Evolutionary conservation across 345 rosid genomes (phyloP), one percentile per base, ranked within the genome.

Genomic region (Adansonia digitata): DNA sequence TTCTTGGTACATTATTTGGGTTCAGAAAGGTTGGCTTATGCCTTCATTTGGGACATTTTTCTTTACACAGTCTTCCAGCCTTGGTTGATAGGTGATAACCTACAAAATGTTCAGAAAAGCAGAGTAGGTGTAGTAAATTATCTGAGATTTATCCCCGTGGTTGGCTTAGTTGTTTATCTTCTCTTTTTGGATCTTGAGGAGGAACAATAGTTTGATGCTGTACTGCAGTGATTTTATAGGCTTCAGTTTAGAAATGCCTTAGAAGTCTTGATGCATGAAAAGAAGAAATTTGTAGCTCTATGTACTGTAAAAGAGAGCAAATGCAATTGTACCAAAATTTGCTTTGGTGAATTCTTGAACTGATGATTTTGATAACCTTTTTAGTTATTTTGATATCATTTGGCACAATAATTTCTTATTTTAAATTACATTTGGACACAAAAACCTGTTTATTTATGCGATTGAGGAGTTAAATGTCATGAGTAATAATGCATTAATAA

Each of bases 61-160:
- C 81, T 95, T 6, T 93, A 95, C 88, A 85, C 81, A 52, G 67
- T 91, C 65, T 95, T 95, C 82, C 99, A 95, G 90, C 97, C 93
- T n/a, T 93, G 96, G 99, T 74, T 95, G 83, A 91, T 91, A 2
- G 96, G 93, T 69, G 97, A 88, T 53, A 93, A 95, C 85, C 81
- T 93, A 61, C 84, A 63, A 75, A 95, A 89, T 65, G 83, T 90
- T 71, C 80, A 85, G 84, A 78, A 83, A 81, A 82, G 78, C 76
- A 91, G 86, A 82, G 77, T 79, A 18, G 82, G 64, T 51, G 37
- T 85, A 45, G 86, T 93, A 74, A 89, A 77, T 14, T 88, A 85
- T 83, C 87, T 93, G 72, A 81, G 93, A 82, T 91, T 90, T 76
- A 72, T 93, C 77, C 98, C 98, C 7, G 97, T 93, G 59, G 78